Conservation (phyloP, 1,284 basidiomycete genomes). For the Mycosarcoma mackinlayi region DNA sequence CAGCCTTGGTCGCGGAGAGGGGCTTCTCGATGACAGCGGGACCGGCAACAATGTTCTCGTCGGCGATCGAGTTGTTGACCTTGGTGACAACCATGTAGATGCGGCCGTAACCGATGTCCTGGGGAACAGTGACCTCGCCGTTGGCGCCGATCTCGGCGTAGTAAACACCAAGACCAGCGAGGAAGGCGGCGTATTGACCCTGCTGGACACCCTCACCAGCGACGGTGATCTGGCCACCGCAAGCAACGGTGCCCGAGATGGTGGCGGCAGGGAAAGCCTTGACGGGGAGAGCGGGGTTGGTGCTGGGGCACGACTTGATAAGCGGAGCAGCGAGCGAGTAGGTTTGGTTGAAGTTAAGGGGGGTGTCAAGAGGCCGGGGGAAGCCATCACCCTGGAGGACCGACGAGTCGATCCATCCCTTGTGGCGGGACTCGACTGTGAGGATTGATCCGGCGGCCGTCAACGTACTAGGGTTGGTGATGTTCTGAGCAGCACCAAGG, state of each 20-base stretch:
- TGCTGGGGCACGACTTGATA: constrained; percentile 72
- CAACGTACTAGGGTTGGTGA: constrained; percentile 64
- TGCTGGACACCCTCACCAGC: constrained; percentile 62
- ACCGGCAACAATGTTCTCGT: constrained; percentile 71
- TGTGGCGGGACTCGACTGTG: constrained; percentile 56
- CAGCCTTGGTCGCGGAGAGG: constrained; percentile 45
- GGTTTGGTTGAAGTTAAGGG: constrained; percentile 68
- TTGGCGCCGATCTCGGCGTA: constrained; percentile 53
- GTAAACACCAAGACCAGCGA: constrained; percentile 68
- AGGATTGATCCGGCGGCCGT: constrained; percentile 59
- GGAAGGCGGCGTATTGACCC: constrained; percentile 69
- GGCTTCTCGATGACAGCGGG: constrained; percentile 70
- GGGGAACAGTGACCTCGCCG: constrained; percentile 68
- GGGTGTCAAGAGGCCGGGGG: constrained; percentile 66
- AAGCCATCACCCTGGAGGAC: constrained; percentile 52
- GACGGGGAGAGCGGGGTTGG: constrained; percentile 71
- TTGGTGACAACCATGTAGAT: constrained; percentile 69
- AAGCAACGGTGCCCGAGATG: constrained; percentile 56
- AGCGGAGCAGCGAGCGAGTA: constrained; percentile 69
- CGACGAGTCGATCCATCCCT: constrained; percentile 50
- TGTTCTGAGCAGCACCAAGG: constrained; percentile 72
- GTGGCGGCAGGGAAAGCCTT: constrained; percentile 70
- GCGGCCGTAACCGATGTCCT: constrained; percentile 68
- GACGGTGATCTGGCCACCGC: constrained; percentile 65
- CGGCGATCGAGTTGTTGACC: constrained; percentile 66